Conservation (phyloP, 257 asterid genomes). For the Nicotiana attenuata region DNA sequence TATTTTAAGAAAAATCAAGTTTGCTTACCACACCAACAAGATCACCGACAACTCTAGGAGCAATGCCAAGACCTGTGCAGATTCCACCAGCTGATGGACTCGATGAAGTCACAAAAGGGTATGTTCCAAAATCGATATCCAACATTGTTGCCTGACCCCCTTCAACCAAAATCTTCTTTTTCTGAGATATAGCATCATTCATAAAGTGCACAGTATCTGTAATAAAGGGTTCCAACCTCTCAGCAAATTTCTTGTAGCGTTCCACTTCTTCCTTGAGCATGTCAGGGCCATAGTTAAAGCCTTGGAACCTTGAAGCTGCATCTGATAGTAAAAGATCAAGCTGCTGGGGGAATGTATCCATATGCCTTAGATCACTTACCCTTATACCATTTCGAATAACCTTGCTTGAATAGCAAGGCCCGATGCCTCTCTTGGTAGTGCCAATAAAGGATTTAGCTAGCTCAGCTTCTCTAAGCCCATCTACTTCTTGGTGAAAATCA, state of each 20-base stretch:
- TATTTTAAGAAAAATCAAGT: neutral
- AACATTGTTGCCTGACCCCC: constrained; percentile 99
- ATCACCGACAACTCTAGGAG: constrained; percentile 86
- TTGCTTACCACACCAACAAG: constrained; percentile 84
- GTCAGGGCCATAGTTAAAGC: constrained; percentile 63
- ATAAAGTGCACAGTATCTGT: constrained; percentile 80
- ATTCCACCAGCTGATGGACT: constrained; percentile 98
- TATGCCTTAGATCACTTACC: constrained; percentile 85
- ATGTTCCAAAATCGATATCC: constrained; percentile 89
- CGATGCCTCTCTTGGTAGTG: constrained; percentile 87
- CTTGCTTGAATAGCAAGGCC: constrained; percentile 95
- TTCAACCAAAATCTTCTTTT: constrained; percentile 76
- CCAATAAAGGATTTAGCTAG: constrained; percentile 89
- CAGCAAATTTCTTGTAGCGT: constrained; percentile 59
- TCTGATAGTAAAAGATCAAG: constrained; percentile 74
- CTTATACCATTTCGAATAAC: constrained; percentile 80
- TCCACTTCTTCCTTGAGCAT: constrained; percentile 83
- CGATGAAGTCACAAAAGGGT: constrained; percentile 92
- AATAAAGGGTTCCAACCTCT: constrained; percentile 77
- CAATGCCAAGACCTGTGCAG: constrained; percentile 94
- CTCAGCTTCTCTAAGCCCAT: constrained; percentile 82
- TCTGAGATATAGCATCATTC: constrained; percentile 61
- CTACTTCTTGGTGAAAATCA: constrained; percentile 81
- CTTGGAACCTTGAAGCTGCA: constrained; percentile 74
- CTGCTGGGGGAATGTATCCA: constrained; percentile 87